These are phyloP conservation scores for Suillus variegatus DNA, from an alignment of 768 basidiomycete species.

Conservation along the genomic window DNA sequence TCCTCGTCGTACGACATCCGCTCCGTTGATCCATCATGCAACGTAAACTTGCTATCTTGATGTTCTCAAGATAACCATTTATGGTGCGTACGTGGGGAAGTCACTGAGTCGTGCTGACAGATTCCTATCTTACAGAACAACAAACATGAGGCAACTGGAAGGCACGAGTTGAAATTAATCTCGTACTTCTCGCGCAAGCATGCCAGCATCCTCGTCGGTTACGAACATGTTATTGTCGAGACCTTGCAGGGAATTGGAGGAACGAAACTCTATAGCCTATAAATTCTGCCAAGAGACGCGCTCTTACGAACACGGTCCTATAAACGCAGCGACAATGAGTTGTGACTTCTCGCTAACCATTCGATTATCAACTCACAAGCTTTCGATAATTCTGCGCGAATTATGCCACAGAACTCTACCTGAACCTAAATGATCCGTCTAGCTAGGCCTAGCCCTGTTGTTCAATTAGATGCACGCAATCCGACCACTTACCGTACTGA, in stretches of 20 bases:
- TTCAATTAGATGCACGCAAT: neutral
- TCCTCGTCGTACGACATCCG: neutral
- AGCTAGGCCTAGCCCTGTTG: neutral
- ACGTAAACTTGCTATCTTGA: neutral
- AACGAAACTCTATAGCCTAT: neutral
- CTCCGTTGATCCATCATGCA: neutral
- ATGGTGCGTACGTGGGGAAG: neutral
- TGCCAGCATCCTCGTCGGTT: neutral
- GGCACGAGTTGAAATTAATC: slow-evolving; percentile 3
- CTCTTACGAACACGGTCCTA: neutral
- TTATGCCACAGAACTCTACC: neutral
- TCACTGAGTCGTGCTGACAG: neutral
- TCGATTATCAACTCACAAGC: neutral
- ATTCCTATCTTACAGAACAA: neutral
- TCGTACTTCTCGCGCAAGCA: neutral
- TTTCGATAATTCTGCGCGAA: neutral
- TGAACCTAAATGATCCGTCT: too few relatives aligned
- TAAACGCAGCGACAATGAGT: neutral
- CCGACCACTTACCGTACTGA: neutral
- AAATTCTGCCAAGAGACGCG: neutral
- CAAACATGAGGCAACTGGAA: slow-evolving; percentile 3
- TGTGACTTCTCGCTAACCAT: neutral
- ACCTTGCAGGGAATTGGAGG: neutral
- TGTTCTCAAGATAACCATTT: neutral
- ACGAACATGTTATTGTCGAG: neutral